Percentiles rank a stretch among this genome's conserved stretches.
Evolutionary conservation across 176 grass and related monocot genomes (phyloP).

Genomic region (Musa troglodytarum): DNA sequence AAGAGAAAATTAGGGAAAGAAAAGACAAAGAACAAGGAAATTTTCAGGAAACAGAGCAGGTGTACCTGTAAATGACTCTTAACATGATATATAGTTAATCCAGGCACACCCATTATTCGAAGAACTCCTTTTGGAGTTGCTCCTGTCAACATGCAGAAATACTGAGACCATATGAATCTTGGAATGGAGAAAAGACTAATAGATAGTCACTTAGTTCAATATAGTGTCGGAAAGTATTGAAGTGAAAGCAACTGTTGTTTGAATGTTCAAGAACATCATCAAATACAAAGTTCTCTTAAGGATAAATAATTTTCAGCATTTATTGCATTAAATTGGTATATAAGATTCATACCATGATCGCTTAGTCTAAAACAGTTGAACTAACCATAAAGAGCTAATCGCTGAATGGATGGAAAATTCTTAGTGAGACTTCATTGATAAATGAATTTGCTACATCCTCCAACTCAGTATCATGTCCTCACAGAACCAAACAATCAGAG

Average conservation of each 20-base stretch:
- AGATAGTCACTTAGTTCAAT: not conserved
- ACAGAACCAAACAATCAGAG: not conserved
- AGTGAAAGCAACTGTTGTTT: not conserved
- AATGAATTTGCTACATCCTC: too few species aligned
- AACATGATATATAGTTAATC: constrained; percentile 93
- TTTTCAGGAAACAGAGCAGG: constrained; percentile 16
- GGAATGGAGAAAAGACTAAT: too few species aligned
- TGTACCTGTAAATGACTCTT: constrained; percentile 99
- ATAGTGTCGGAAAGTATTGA: not conserved
- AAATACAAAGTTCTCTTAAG: not conserved
- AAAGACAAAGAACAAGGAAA: not conserved
- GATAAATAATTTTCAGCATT: not conserved
- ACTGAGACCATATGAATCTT: constrained; percentile 15
- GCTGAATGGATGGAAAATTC: too few species aligned
- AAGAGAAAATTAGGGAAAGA: not conserved
- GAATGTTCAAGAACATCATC: not conserved
- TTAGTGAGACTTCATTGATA: too few species aligned
- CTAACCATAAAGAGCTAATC: too few species aligned
- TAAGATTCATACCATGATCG: not conserved
- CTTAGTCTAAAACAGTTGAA: too few species aligned
- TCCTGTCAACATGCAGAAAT: constrained; percentile 36
- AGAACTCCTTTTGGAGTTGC: constrained; percentile 97
- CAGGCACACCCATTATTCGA: constrained; percentile 69
- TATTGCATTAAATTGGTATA: not conserved
- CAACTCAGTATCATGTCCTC: too few species aligned